These are phyloP conservation scores for Scutellaria galericulata DNA, from an alignment of 257 asterid genomes.

Conservation along the genomic window DNA sequence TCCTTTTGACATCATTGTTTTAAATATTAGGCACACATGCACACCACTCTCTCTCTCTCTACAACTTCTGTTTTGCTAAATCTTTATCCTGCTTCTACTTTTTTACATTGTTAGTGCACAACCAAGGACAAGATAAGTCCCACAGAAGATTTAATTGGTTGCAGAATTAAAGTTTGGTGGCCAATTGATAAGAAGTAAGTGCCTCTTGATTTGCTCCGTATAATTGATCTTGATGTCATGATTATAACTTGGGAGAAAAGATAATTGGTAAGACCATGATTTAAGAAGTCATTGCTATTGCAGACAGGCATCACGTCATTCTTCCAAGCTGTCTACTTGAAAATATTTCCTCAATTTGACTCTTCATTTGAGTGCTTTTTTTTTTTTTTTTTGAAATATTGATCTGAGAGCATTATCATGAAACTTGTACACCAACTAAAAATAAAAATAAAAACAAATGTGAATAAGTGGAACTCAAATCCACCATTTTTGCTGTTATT, in stretches of 20 bases:
- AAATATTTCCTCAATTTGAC: no score
- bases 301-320: slow-evolving; percentile 20
- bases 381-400: neutral
- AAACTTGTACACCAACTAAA: no score
- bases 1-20: slow-evolving; percentile 19
- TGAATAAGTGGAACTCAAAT: neutral
- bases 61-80: slow-evolving; percentile 10
- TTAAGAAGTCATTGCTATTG: slow-evolving; percentile 5
- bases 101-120: slow-evolving; percentile 50
- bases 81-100: slow-evolving; percentile 20
- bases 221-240: slow-evolving; percentile 26
- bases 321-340: neutral
- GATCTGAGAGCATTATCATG: neutral
- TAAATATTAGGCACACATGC: neutral
- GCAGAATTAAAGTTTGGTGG: slow-evolving; percentile 97
- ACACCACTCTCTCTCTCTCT: neutral
- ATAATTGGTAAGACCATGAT: neutral
- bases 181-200: slow-evolving; percentile 92
- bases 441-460: neutral
- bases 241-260: slow-evolving; percentile 24
- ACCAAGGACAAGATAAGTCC: slow-evolving; percentile 55
- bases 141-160: slow-evolving; percentile 66
- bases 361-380: no score
- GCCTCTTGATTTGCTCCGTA: slow-evolving; percentile 29
- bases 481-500: neutral